Evolutionary conservation across 2,329 filamentous ascomycete genomes (phyloP).

Genomic region (Didymella lethalis): DNA sequence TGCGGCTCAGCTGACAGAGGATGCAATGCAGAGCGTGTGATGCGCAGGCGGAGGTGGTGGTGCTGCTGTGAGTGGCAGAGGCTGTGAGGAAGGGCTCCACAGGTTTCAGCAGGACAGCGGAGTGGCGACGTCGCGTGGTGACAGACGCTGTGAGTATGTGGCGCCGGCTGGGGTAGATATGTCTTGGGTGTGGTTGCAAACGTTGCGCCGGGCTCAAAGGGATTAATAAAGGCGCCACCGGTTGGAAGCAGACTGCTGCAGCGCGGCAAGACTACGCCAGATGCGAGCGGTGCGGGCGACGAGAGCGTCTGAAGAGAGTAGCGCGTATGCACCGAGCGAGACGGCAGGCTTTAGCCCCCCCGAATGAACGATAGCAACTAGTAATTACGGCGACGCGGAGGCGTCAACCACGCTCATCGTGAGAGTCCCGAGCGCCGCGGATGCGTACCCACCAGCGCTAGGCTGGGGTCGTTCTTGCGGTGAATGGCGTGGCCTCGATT

Average conservation of each 20-base stretch:
- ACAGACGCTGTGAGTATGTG: slow-evolving; percentile 19
- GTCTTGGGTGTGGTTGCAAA: slow-evolving; percentile 27
- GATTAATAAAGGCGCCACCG: slow-evolving; percentile 27
- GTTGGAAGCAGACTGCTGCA: slow-evolving; percentile 17
- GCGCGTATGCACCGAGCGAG: slow-evolving; percentile 26
- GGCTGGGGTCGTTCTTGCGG: slow-evolving; percentile 12
- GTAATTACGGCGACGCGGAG: slow-evolving; percentile 21
- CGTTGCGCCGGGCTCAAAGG: slow-evolving; percentile 28
- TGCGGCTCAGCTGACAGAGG: slow-evolving; percentile 47
- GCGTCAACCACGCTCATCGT: slow-evolving; percentile 19
- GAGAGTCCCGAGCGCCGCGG: slow-evolving; percentile 10
- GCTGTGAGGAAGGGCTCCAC: slow-evolving; percentile 31
- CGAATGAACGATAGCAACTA: slow-evolving; percentile 31
- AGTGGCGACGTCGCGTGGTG: slow-evolving; percentile 35
- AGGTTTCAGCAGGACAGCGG: slow-evolving; percentile 29
- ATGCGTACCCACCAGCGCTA: slow-evolving; percentile 1
- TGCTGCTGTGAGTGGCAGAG: slow-evolving; percentile 19
- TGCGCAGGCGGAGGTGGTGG: slow-evolving; percentile 6
- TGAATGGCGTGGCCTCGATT: slow-evolving; percentile 3
- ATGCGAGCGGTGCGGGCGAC: slow-evolving; percentile 12
- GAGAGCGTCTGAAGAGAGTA: slow-evolving; percentile 13
- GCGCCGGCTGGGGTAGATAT: slow-evolving; percentile 15
- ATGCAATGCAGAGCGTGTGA: slow-evolving; percentile 31
- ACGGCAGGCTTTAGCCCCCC: slow-evolving; percentile 38
- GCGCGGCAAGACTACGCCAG: slow-evolving; percentile 17